These are phyloP conservation scores for Pyrrhoderma noxium DNA, from an alignment of 1,284 basidiomycete genomes.

Conservation along the genomic window DNA sequence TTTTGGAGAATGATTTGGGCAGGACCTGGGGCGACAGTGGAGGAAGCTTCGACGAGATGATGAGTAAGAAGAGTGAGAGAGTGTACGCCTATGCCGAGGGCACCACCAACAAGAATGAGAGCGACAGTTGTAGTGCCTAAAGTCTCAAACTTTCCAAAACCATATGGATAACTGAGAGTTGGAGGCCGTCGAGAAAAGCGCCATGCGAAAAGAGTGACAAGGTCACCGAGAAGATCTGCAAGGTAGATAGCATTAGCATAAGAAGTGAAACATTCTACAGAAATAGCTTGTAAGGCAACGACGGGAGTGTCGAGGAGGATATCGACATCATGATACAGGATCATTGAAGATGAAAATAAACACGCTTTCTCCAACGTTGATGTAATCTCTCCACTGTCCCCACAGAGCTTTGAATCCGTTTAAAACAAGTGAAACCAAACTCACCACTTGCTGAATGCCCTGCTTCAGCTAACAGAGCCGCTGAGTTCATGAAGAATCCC, in stretches of 20 bases:
- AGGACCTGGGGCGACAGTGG: conserved; percentile 48
- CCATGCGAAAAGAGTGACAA: conserved; percentile 92
- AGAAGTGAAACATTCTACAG: not conserved
- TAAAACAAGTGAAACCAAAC: conserved; percentile 26
- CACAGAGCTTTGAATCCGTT: not conserved
- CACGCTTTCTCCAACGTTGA: no score
- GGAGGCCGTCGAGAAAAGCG: conserved; percentile 77
- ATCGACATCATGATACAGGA: not conserved
- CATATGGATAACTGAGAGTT: conserved; percentile 74
- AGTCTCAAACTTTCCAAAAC: conserved; percentile 93
- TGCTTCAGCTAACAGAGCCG: conserved; percentile 89
- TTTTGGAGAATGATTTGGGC: conserved; percentile 54
- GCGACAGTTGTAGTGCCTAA: conserved; percentile 83
- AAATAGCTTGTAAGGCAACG: no score
- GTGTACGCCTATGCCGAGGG: conserved; percentile 90
- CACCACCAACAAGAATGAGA: conserved; percentile 77
- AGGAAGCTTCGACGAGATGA: conserved; percentile 53
- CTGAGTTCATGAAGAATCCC: conserved; percentile 84
- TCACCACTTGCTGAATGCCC: conserved; percentile 87
- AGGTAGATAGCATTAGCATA: not conserved
- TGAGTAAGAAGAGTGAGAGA: conserved; percentile 77
- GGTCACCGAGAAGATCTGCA: conserved; percentile 79
- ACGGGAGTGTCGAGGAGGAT: no score
- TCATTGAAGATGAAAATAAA: not conserved
- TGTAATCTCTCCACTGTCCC: no score